These are phyloP conservation scores for Fusarium albosuccineum DNA, from an alignment of 2,329 filamentous ascomycete species.

Conservation along the genomic window DNA sequence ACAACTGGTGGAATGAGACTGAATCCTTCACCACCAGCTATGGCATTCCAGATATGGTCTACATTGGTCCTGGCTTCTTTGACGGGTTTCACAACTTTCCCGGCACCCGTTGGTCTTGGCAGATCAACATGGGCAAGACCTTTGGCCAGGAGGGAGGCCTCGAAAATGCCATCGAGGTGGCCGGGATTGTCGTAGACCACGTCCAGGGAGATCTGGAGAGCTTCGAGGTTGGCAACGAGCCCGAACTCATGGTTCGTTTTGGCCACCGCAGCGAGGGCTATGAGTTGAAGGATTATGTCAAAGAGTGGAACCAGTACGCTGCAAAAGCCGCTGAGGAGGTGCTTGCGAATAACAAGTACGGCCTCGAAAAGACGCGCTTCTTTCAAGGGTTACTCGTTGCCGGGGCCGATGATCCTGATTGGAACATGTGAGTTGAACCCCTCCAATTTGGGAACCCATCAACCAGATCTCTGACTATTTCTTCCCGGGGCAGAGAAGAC, in stretches of 20 bases:
- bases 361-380: background rate
- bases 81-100: slow-evolving; percentile 5
- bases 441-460: too few species aligned
- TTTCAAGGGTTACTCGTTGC: background rate
- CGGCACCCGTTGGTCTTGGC: background rate
- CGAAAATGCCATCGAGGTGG: slow-evolving; percentile 5
- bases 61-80: background rate
- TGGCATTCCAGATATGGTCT: slow-evolving; percentile 4
- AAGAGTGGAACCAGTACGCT: background rate
- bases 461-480: too few species aligned
- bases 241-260: background rate
- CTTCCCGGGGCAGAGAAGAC: background rate
- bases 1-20: background rate
- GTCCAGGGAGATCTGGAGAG: slow-evolving; percentile 2
- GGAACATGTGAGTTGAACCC: background rate
- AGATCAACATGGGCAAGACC: slow-evolving; percentile 1
- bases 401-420: background rate
- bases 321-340: background rate
- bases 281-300: background rate
- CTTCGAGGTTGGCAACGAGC: slow-evolving; percentile 3
- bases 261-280: background rate
- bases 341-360: background rate
- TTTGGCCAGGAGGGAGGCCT: background rate
- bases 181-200: background rate
- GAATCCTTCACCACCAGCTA: background rate